phyloP scores from a whole-genome alignment of 2,329 filamentous ascomycete genomes.

The Chaetoscypha palmicola region DNA sequence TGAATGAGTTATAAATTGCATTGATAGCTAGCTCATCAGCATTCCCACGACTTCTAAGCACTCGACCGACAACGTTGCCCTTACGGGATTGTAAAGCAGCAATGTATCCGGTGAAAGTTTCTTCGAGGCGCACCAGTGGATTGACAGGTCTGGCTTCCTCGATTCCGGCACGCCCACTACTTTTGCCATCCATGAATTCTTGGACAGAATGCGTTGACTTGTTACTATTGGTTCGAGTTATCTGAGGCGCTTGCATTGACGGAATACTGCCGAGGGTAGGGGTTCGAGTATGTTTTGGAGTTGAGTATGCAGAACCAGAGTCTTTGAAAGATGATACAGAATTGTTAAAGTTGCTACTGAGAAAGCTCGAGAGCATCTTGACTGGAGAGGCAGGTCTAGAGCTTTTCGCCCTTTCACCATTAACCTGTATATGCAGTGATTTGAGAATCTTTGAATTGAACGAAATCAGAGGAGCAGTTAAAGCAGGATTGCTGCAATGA shows the following conservation, averaged over 20 bases:
- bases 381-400: constrained; percentile 80
- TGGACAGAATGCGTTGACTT: constrained; percentile 26
- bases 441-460: constrained; percentile 74
- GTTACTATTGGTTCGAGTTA: constrained; percentile 26
- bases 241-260: constrained; percentile 30
- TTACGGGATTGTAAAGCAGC: constrained; percentile 77
- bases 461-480: constrained; percentile 64
- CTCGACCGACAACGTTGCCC: constrained; percentile 76
- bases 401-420: constrained; percentile 57
- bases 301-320: constrained; percentile 34
- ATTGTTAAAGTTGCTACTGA: constrained; percentile 51
- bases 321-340: constrained; percentile 34
- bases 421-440: constrained; percentile 55
- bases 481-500: constrained; percentile 54
- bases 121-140: constrained; percentile 68
- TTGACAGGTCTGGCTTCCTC: constrained; percentile 54
- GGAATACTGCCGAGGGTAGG: constrained; percentile 38
- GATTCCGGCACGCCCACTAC: constrained; percentile 32
- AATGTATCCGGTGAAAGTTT: constrained; percentile 77
- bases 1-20: constrained; percentile 80
- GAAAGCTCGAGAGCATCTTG: constrained; percentile 79
- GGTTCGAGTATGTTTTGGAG: constrained; percentile 27
- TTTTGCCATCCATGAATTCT: constrained; percentile 25
- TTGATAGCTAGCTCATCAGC: constrained; percentile 79
- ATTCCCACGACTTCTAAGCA: constrained; percentile 59